Evolutionary conservation across 1,284 basidiomycete species (phyloP).

Genomic region (Golubevia pallescens): DNA sequence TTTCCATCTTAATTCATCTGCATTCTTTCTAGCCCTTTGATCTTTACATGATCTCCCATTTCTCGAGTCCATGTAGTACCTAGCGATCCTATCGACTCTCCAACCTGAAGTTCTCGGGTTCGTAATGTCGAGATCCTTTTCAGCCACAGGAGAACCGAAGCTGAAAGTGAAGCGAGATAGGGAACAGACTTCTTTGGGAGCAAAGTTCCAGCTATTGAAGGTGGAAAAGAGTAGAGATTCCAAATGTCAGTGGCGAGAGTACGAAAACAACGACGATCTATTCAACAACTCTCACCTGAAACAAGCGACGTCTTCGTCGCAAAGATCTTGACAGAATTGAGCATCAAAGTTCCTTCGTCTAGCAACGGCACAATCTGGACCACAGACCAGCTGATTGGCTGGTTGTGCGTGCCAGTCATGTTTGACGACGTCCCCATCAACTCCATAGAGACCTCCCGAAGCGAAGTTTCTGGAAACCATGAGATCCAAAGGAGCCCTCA

Average conservation of each 20-base stretch:
- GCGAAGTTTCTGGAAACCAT: not conserved
- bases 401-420: conserved; percentile 4
- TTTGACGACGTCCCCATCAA: conserved; percentile 5
- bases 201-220: conserved; percentile 1
- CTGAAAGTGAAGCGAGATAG: conserved; percentile 2
- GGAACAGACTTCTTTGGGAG: conserved; percentile 5
- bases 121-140: not conserved
- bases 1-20: no score
- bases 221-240: not conserved
- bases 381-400: conserved; percentile 7
- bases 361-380: conserved; percentile 6
- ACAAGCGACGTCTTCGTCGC: conserved; percentile 8
- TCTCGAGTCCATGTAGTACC: no score
- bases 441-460: no score
- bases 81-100: conserved; percentile 8
- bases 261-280: not conserved
- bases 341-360: conserved; percentile 7
- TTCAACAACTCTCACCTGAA: conserved; percentile 7
- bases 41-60: no score
- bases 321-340: conserved; percentile 8
- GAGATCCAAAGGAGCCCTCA: conserved; percentile 4
- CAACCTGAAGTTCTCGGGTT: conserved; percentile 7
- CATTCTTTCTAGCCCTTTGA: no score
- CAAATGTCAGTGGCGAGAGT: not conserved
- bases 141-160: conserved; percentile 1